Evolutionary conservation across 257 asterid genomes (phyloP).

Genomic region (Solanum rostratum): DNA sequence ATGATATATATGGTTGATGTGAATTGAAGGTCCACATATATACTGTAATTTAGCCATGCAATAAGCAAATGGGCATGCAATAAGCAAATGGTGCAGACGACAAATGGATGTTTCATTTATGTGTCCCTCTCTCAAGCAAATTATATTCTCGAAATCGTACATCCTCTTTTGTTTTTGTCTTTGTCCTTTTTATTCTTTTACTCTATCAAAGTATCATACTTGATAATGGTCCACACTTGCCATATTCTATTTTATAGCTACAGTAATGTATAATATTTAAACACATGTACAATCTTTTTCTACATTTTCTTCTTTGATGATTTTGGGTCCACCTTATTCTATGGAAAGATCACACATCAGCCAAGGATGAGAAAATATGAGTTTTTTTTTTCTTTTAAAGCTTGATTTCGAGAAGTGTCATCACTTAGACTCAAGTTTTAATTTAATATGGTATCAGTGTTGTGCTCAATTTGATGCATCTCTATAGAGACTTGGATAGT

Average conservation of each 20-base stretch:
- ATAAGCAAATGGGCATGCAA: neutral
- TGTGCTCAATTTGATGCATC: neutral
- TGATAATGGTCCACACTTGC: neutral
- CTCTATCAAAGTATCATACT: neutral
- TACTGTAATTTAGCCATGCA: neutral
- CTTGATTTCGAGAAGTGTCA: neutral
- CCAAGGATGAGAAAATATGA: neutral
- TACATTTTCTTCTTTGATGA: neutral
- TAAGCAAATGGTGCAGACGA: slow-evolving; percentile 23
- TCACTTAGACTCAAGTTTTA: too few relatives aligned
- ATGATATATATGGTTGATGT: slow-evolving; percentile 20
- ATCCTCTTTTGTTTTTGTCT: neutral
- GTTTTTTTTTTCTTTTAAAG: neutral
- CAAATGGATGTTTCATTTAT: slow-evolving; percentile 26
- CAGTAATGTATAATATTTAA: neutral
- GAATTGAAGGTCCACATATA: slow-evolving; percentile 18
- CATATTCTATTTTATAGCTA: neutral
- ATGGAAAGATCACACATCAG: neutral
- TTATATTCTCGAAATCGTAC: neutral
- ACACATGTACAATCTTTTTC: neutral
- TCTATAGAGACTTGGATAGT: too few relatives aligned
- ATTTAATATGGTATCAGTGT: too few relatives aligned
- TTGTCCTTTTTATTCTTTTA: neutral
- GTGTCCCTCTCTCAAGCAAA: neutral
- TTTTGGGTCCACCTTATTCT: neutral